Conservation (phyloP, 179 eudicot species). For the Sideroxylon spinosum region DNA sequence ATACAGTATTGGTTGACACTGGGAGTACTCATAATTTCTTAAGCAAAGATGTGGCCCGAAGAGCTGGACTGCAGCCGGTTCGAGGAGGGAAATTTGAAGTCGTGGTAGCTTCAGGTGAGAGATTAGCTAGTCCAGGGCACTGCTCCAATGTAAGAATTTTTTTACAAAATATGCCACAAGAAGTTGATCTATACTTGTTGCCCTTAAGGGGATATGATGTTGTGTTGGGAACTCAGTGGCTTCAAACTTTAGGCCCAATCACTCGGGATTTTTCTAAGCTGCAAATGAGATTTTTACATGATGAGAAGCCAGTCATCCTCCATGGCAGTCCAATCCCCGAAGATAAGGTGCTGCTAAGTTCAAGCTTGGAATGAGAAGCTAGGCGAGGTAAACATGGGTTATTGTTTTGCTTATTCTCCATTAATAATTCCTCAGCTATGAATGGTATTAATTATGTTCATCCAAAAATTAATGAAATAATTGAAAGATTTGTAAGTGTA, state of each 20-base stretch:
- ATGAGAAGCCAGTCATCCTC: background rate
- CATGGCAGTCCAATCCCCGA: background rate
- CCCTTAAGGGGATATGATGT: too few relatives aligned
- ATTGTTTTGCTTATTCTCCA: background rate
- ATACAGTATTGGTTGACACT: too few relatives aligned
- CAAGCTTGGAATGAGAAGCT: background rate
- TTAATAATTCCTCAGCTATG: background rate
- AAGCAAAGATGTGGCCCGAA: too few relatives aligned
- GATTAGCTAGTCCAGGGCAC: too few relatives aligned
- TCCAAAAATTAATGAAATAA: background rate
- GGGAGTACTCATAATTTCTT: too few relatives aligned
- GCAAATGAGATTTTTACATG: background rate
- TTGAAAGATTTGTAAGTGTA: background rate
- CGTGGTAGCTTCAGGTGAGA: too few relatives aligned
- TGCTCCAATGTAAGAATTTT: too few relatives aligned
- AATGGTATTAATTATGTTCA: background rate
- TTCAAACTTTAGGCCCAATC: background rate
- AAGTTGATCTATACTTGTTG: too few relatives aligned
- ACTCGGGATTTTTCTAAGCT: background rate
- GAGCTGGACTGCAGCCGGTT: too few relatives aligned
- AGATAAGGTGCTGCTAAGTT: background rate
- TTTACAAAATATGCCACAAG: too few relatives aligned
- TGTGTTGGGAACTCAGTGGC: background rate
- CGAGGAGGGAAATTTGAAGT: too few relatives aligned
- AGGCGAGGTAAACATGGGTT: background rate